These are phyloP conservation scores for Basipetospora chlamydospora DNA, from an alignment of 2,329 filamentous ascomycete genomes.

Conservation along the genomic window DNA sequence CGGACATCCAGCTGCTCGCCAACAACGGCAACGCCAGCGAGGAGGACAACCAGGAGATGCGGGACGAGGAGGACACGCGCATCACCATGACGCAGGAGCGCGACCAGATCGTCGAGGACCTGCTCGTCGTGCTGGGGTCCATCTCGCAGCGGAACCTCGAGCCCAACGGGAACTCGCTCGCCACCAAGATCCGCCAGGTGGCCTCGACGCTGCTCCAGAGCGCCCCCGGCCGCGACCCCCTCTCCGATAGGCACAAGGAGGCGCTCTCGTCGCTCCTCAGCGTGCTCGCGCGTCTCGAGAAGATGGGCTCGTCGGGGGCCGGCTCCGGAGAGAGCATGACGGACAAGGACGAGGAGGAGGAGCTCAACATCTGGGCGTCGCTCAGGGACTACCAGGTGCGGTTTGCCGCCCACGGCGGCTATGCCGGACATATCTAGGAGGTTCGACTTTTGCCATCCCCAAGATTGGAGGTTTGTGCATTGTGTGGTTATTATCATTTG, in stretches of 20 bases:
- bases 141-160: constrained; percentile 81
- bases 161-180: constrained; percentile 48
- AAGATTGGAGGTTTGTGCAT: too few relatives aligned
- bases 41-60: constrained; percentile 21
- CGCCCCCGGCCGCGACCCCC: constrained; percentile 15
- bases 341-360: constrained; percentile 55
- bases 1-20: constrained; percentile 14
- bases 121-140: constrained; percentile 58
- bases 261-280: constrained; percentile 60
- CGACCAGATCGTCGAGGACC: constrained; percentile 66
- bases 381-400: constrained; percentile 63
- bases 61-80: constrained; percentile 34
- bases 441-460: too few relatives aligned
- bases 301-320: constrained; percentile 29
- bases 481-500: too few relatives aligned
- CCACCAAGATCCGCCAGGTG: constrained; percentile 73
- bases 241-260: constrained; percentile 47
- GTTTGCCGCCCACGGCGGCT: constrained; percentile 51
- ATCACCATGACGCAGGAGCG: constrained; percentile 59
- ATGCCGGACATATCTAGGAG: constrained; percentile 15
- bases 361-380: constrained; percentile 64
- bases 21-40: constrained; percentile 21
- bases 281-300: constrained; percentile 60
- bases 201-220: constrained; percentile 49
- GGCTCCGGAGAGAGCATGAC: constrained; percentile 25